Evolutionary conservation across 1,284 basidiomycete genomes (phyloP), one percentile per base, ranked within the genome.

Genomic region (Puccinia polysora): DNA sequence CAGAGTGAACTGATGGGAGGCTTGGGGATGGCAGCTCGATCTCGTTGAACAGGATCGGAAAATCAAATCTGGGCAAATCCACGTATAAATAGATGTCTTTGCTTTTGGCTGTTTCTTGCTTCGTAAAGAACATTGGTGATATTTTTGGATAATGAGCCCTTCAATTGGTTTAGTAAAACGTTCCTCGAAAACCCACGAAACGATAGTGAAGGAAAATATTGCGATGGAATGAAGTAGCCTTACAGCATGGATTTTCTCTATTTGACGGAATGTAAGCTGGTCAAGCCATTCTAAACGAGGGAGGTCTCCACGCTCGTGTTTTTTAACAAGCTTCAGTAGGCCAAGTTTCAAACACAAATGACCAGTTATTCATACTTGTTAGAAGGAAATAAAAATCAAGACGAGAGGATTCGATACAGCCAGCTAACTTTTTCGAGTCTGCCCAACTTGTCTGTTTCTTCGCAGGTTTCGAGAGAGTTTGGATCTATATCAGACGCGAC

Each of bases 31-130:
- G 59, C 30, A 82, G 81, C 34, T 80, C 78, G 28, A 79, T 80
- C 81, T 97, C 95, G 74, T 88, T 90, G 80, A 90, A 99, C 56
- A 98, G 88, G n/a, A 99, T 88, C 0, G 96, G 95, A 78, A 97
- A 94, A 78, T 97, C 95, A 78, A 97, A 98, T n/a, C 91, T 85
- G 0, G 95, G 96, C 43, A 98, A 80, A 81, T 98, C 95, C 55
- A 98, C 87, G 79, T 97, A 97, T 4, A 98, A 84, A 78, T 91
- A 97, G 28, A 96, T 65, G 47, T 73, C 60, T 0, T 78, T 74
- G 59, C 75, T 74, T 32, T 77, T 65, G 6, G 75, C 75, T 1
- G 65, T 72, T 63, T 69, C 58, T 68, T 74, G 58, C 60, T 68
- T 62, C 28, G 58, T 59, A 30, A 69, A 64, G 12, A 50, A 10